phyloP scores from a whole-genome alignment of 2,329 filamentous ascomycete genomes.

The Penicillium sp. region DNA sequence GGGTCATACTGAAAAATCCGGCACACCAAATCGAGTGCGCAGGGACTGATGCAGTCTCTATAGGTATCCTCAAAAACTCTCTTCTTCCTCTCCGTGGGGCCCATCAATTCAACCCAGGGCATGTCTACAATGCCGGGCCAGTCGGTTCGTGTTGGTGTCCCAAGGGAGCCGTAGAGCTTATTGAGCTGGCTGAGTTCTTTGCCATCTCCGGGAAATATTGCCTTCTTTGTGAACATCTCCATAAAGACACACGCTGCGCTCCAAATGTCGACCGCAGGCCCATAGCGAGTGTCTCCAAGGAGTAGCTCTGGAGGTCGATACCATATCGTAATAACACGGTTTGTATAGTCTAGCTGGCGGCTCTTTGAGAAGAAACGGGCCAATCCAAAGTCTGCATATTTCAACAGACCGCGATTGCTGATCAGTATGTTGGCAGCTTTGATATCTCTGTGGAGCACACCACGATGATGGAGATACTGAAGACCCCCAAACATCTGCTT shows the following conservation, averaged over 20 bases:
- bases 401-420: slow-evolving; percentile 81
- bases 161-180: slow-evolving; percentile 90
- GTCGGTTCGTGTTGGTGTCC: slow-evolving; percentile 76
- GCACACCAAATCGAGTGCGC: slow-evolving; percentile 76
- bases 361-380: slow-evolving; percentile 95
- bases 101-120: slow-evolving; percentile 92
- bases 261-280: slow-evolving; percentile 90
- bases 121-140: slow-evolving; percentile 92
- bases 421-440: slow-evolving; percentile 97
- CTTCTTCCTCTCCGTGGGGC: slow-evolving; percentile 68
- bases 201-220: slow-evolving; percentile 92
- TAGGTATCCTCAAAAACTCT: slow-evolving; percentile 82
- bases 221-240: slow-evolving; percentile 89
- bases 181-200: slow-evolving; percentile 95
- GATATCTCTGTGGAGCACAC: slow-evolving; percentile 96
- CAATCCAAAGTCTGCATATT: slow-evolving; percentile 92
- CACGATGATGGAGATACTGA: slow-evolving; percentile 85
- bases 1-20: slow-evolving; percentile 91
- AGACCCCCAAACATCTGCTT: slow-evolving; percentile 91
- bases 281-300: slow-evolving; percentile 85
- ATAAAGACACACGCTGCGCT: slow-evolving; percentile 94
- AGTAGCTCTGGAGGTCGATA: slow-evolving; percentile 89
- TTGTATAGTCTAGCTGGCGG: slow-evolving; percentile 90
- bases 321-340: slow-evolving; percentile 98
- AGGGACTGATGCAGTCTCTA: slow-evolving; percentile 68